These are phyloP conservation scores for Eurotiales sp. DNA, from an alignment of 2,329 filamentous ascomycete species.

Conservation along the genomic window DNA sequence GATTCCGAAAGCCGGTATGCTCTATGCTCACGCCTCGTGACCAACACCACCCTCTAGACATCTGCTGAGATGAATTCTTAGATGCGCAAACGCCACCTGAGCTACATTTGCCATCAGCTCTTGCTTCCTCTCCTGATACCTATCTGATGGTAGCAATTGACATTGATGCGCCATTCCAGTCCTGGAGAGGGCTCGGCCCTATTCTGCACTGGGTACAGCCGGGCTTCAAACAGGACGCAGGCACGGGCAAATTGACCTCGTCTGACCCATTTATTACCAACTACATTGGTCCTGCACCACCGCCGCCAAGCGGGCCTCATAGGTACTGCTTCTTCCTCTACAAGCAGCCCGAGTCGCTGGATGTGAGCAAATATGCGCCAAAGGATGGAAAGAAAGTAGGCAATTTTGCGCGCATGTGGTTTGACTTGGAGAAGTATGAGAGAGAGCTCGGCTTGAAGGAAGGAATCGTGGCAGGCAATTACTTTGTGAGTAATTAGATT, in stretches of 20 bases:
- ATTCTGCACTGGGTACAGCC: constrained; percentile 49
- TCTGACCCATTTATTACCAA: constrained; percentile 10
- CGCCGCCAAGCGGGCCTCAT: constrained; percentile 13
- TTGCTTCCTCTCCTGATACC: constrained; percentile 15
- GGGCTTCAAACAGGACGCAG: constrained; percentile 24
- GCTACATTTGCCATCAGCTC: constrained; percentile 15
- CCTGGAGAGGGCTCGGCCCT: constrained; percentile 41
- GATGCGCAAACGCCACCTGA: constrained; percentile 21
- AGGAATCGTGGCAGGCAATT: constrained; percentile 14
- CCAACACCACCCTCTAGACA: no score
- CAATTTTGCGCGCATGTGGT: constrained; percentile 15
- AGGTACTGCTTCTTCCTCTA: constrained; percentile 16
- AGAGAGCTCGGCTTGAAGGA: constrained; percentile 8
- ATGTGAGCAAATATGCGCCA: constrained; percentile 4
- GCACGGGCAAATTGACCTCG: background rate
- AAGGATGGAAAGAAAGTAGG: constrained; percentile 12
- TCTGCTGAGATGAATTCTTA: constrained; percentile 8
- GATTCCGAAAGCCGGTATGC: constrained; percentile 29
- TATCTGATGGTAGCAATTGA: constrained; percentile 46
- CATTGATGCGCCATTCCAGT: constrained; percentile 47
- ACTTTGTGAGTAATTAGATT: constrained; percentile 13
- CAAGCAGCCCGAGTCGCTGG: constrained; percentile 10
- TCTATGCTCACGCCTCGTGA: no score
- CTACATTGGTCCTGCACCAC: constrained; percentile 14
- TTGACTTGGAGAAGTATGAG: constrained; percentile 15